Evolutionary conservation across 257 asterid genomes (phyloP).

Genomic region (Striga asiatica): DNA sequence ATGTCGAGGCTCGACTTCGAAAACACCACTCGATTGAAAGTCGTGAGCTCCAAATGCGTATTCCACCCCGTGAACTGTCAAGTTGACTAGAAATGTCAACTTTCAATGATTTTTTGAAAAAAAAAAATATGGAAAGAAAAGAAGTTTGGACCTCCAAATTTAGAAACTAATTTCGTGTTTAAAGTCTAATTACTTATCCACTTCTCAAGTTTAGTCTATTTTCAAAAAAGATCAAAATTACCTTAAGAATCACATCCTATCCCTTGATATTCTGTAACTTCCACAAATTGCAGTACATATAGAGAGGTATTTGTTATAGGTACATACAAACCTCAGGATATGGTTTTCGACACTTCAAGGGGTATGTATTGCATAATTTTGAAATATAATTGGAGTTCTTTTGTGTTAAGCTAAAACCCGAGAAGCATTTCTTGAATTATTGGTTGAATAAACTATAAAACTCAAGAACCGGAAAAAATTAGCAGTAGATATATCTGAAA

Average conservation of each 20-base stretch:
- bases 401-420: no score
- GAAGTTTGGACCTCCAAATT: not conserved
- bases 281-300: not conserved
- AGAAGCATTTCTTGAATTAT: no score
- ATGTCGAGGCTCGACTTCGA: conserved; percentile 87
- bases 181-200: not conserved
- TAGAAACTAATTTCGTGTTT: not conserved
- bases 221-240: no score
- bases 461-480: not conserved
- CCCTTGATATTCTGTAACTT: not conserved
- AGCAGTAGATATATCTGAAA: no score
- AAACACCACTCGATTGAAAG: conserved; percentile 77
- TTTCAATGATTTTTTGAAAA: not conserved
- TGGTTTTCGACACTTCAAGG: no score
- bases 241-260: no score
- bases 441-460: not conserved
- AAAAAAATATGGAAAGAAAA: not conserved
- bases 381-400: no score
- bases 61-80: conserved; percentile 81
- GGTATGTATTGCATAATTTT: no score
- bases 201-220: not conserved
- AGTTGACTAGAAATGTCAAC: not conserved
- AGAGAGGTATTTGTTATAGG: no score
- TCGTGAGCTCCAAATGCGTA: conserved; percentile 96
- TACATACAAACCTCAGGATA: no score